phyloP scores from a whole-genome alignment of 768 basidiomycete species.

The Kondoa subrosea region DNA sequence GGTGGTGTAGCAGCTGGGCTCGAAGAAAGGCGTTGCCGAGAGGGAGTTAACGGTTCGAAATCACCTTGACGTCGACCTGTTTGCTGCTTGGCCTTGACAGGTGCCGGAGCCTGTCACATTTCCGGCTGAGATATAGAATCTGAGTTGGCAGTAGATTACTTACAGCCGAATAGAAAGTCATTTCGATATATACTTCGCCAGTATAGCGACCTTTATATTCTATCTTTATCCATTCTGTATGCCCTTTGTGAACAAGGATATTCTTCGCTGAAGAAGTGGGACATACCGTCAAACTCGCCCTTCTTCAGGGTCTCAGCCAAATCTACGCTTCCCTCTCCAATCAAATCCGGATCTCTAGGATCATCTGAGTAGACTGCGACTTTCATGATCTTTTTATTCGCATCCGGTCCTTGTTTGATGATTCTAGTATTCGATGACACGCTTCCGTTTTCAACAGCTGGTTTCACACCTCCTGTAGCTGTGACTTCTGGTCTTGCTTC shows the following conservation, averaged over 20 bases:
- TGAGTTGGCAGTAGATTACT: slow-evolving; percentile 31
- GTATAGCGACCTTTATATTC: slow-evolving; percentile 60
- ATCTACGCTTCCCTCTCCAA: slow-evolving; percentile 60
- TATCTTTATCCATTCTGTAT: slow-evolving; percentile 79
- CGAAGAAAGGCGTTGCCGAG: not conserved
- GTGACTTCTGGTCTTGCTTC: slow-evolving; percentile 23
- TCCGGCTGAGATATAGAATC: not conserved
- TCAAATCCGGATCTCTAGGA: slow-evolving; percentile 53
- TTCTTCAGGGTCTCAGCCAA: slow-evolving; percentile 60
- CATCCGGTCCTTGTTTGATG: slow-evolving; percentile 28
- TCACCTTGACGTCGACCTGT: not conserved
- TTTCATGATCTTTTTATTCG: slow-evolving; percentile 39
- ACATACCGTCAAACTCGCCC: slow-evolving; percentile 81
- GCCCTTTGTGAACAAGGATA: slow-evolving; percentile 23
- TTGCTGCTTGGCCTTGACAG: not conserved
- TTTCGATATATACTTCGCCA: slow-evolving; percentile 78
- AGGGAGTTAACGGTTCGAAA: not conserved
- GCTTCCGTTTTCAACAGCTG: slow-evolving; percentile 18
- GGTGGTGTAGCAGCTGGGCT: not conserved
- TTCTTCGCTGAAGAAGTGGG: not conserved
- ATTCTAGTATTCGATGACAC: slow-evolving; percentile 26
- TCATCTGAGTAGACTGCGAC: slow-evolving; percentile 71
- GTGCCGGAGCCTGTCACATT: slow-evolving; percentile 1
- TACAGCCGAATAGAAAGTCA: slow-evolving; percentile 70
- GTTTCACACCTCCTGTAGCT: slow-evolving; percentile 40